Base-by-base conservation (phyloP, 2,329 filamentous ascomycete genomes). In the Tolypocladium tropicale region DNA sequence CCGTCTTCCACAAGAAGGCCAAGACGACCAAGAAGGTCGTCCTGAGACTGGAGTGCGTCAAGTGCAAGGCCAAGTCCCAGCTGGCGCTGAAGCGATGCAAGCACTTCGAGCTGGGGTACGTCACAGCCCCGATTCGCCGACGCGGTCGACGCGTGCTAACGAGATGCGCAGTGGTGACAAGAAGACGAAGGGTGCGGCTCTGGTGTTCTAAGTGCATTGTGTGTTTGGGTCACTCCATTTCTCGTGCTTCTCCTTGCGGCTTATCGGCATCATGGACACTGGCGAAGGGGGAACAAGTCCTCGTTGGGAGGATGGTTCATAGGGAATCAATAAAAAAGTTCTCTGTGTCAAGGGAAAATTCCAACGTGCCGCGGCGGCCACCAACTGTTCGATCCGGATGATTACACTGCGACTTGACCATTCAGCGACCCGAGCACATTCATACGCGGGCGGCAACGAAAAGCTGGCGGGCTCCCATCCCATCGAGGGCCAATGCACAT, bases 11-110 rank as follows among this genome's bases (percentile, higher is more conserved):
- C 90, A 99, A 97, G 88, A 97, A 96, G 84, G 94, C 94, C 68
- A 99, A 99, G 89, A 99, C 94, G 69, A 99, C 94, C 76, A 99
- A 99, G 90, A 99, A 99, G 88, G 89, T 99, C 71, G 95, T 99
- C 72, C 82, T 99, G 78, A 87, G 94, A 82, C 81, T 99, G 78
- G 94, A 99, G 79, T 99, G 94, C 84, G 93, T 90, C 74, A 77
- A 80, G 69, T 99, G 94, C 90, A 97, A 97, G 89, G 87, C 90
- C 76, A 97, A 96, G 88, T 86, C 86, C 78, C 91, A 99, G 83
- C 84, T 99, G 74, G 85, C 94, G 69, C 83, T 99, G 78, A 99
- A 99, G 89, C 90, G 94, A 76, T 99, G 94, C 91, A 99, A 99
- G 89, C 94, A 99, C 86, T 99, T 99, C 81, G 94, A 99, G 84